Conservation (phyloP, 2,329 filamentous ascomycete genomes). For the Amauroascus verrucosus region DNA sequence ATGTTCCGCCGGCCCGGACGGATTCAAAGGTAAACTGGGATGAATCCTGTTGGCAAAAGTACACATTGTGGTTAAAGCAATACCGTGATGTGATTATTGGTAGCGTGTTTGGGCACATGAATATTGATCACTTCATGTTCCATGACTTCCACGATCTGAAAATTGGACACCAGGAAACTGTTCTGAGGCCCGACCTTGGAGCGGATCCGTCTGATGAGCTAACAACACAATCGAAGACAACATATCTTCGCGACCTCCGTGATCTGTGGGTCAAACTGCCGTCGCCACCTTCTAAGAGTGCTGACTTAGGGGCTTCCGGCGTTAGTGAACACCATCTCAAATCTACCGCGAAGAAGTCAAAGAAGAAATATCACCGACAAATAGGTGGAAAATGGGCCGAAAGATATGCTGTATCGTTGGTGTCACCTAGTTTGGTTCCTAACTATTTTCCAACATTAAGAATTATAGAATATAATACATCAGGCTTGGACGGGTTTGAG, state of each 20-base stretch:
- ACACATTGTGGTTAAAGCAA: slow-evolving; percentile 78
- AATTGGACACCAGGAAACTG: slow-evolving; percentile 37
- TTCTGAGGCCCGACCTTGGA: neutral
- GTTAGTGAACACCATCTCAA: neutral
- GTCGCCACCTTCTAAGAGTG: slow-evolving; percentile 34
- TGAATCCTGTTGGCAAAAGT: slow-evolving; percentile 97
- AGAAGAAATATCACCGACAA: slow-evolving; percentile 49
- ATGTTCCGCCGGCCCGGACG: slow-evolving; percentile 84
- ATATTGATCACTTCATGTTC: slow-evolving; percentile 92
- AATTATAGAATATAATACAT: slow-evolving; percentile 92
- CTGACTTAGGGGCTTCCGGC: neutral
- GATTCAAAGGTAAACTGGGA: slow-evolving; percentile 82
- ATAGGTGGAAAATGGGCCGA: slow-evolving; percentile 77
- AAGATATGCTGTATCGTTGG: slow-evolving; percentile 68
- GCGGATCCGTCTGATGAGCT: slow-evolving; percentile 38
- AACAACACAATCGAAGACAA: slow-evolving; percentile 54
- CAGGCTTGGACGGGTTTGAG: slow-evolving; percentile 52
- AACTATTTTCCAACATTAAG: slow-evolving; percentile 84
- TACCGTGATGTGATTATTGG: slow-evolving; percentile 82
- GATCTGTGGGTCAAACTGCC: slow-evolving; percentile 69
- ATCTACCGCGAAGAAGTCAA: slow-evolving; percentile 39
- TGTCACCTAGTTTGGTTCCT: slow-evolving; percentile 80
- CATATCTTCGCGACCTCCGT: slow-evolving; percentile 71
- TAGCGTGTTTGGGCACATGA: slow-evolving; percentile 89
- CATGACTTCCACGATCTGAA: slow-evolving; percentile 73